Evolutionary conservation across 345 rosid species (phyloP), one percentile per base, ranked within the genome.

Genomic region (Salix brachista): DNA sequence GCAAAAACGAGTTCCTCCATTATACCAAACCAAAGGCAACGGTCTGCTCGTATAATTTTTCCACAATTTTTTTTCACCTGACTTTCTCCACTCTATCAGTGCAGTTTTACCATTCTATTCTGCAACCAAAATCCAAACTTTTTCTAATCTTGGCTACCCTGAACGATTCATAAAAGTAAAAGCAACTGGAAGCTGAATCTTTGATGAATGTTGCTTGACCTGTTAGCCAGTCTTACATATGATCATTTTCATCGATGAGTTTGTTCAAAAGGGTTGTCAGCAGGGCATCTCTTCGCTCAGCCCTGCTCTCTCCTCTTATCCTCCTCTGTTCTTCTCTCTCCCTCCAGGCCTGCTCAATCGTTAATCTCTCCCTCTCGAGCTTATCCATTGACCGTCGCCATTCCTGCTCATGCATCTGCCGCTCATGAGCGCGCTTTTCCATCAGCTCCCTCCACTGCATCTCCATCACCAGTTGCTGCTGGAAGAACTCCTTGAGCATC

Each of bases 301-400:
- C 90, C 61, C 90, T 85, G 75, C 77, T 77, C 62, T 88, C 89
- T 78, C 85, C 93, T 71, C 87, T 80, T 3, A 68, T 44, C 80
- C 87, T 87, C 78, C 86, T 80, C 75, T 88, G 88, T 70, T 88
- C 91, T 69, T 87, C 91, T 61, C 77, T 87, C 80, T 90, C 91
- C 82, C 84, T 82, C 90, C 89, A 85, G 26, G 83, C 85, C 83
- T 74, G 83, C 75, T 88, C 88, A 8, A 66, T 79, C 81, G 79
- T 69, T 76, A 90, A 67, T 71, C 90, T 83, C 81, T 88, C 90
- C 70, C 84, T 88, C 86, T 88, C 90, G 18, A 83, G 81, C 79
- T 80, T 84, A 84, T 88, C 91, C 87, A 84, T 86, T 2, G 82
- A 72, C 75, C 74, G 79, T 62, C 86, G 81, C 89, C 91, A 87